These are phyloP conservation scores for Bigelowiella natans DNA, from an alignment of 78 protist species.

Conservation along the genomic window DNA sequence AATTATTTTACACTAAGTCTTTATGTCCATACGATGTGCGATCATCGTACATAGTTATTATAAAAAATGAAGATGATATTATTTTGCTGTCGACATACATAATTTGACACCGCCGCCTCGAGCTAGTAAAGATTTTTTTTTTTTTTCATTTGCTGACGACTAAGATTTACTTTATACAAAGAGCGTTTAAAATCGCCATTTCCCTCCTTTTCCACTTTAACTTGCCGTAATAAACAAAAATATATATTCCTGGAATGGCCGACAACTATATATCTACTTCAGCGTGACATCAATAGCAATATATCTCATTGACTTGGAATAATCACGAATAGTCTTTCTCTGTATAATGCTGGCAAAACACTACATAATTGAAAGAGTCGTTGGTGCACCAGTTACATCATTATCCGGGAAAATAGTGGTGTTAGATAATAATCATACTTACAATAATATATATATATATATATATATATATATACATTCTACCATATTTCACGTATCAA, in stretches of 20 bases:
- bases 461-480: background rate
- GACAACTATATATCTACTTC: background rate
- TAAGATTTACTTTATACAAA: no score
- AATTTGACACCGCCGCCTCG: background rate
- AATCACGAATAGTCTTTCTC: background rate
- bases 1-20: background rate
- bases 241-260: background rate
- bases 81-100: no score
- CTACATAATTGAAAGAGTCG: no score
- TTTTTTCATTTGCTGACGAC: background rate
- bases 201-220: no score
- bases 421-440: background rate
- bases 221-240: no score
- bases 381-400: background rate
- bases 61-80: no score
- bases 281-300: background rate
- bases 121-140: background rate
- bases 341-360: no score
- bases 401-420: no score
- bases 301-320: background rate
- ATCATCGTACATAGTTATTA: background rate
- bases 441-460: background rate
- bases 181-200: no score
- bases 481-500: no score
- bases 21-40: background rate